These are phyloP conservation scores for Daedalea quercina DNA, from an alignment of 768 basidiomycete species.

Conservation along the genomic window DNA sequence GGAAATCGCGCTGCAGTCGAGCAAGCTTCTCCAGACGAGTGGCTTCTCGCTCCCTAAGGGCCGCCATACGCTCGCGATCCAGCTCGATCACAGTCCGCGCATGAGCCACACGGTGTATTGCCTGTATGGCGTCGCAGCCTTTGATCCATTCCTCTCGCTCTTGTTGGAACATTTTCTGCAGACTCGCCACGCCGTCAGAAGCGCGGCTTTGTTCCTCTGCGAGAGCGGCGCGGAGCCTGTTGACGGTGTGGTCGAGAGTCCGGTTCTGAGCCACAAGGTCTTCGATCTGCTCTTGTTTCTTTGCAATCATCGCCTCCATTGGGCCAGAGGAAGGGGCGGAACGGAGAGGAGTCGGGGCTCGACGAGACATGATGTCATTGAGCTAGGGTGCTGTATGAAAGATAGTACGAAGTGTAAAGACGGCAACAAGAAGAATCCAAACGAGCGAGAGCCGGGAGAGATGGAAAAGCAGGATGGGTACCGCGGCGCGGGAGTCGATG, in stretches of 20 bases:
- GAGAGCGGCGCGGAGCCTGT: conserved; percentile 46
- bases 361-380: conserved; percentile 1
- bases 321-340: conserved; percentile 23
- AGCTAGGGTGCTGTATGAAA: not conserved
- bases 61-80: conserved; percentile 44
- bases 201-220: conserved; percentile 35
- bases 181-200: conserved; percentile 33
- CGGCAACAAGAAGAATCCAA: too few species aligned
- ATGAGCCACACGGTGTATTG: conserved; percentile 60
- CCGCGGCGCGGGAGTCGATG: too few species aligned
- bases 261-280: conserved; percentile 68
- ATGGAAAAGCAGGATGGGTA: too few species aligned
- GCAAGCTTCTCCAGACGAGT: conserved; percentile 52
- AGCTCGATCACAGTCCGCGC: conserved; percentile 46
- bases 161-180: conserved; percentile 43
- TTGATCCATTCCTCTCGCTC: conserved; percentile 56
- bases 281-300: conserved; percentile 63
- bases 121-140: conserved; percentile 56
- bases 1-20: conserved; percentile 56
- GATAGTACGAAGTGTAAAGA: not conserved
- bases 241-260: conserved; percentile 53
- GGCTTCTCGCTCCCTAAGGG: conserved; percentile 47
- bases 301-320: conserved; percentile 45
- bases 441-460: too few species aligned
- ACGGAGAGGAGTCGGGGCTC: conserved; percentile 12